Base-by-base conservation (phyloP, 805 yeast genomes). In the Tetrapisispora fleetii region DNA sequence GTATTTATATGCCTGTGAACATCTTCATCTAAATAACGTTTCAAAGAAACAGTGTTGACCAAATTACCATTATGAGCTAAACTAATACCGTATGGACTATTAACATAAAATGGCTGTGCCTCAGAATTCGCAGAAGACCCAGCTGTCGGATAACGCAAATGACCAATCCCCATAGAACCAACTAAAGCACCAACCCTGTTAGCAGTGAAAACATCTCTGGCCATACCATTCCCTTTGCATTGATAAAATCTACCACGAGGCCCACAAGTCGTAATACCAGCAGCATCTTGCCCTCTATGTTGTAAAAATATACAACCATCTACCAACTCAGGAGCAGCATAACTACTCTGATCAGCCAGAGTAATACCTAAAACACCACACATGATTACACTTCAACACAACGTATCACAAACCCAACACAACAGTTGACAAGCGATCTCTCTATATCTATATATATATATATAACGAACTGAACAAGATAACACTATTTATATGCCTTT, bases 151-250 rank as follows among this genome's bases (percentile, higher is more conserved):
- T 93, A 93, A 58, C 99, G 79, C 62, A 93, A 70, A 65, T 93
- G 99, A 32, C 90, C 91, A 56, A 93, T 79, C 52, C 99, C 99
- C 91, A 91, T 86, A 62, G 85, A 85, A 18, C 99, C 99, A 44
- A 83, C 83, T 42, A 93, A 74, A 40, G 86, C 86, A 45, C 70
- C 60, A 77, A 91, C 78, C 62, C 98, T 78, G 41, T 71, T 69
- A 64, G 81, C 85, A 42, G 95, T 88, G 78, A 93, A 93, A 35
- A 93, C 99, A 63, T 93, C 99, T 60, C 95, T 78, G 50, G 96
- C 98, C 96, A 93, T 87, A 56, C 99, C 99, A 67, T 89, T 91
- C 59, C 99, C 99, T 71, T 93, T 93, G 68, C 99, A 93, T 71
- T 91, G 98, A 71, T 87, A 90, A 50, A 93, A 77, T 51, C 99